A percentile compares a stretch with the other conserved stretches of the same genome.
These are phyloP conservation scores for Delitschia confertaspora DNA, from an alignment of 495 filamentous ascomycete species.

Conservation along the genomic window DNA sequence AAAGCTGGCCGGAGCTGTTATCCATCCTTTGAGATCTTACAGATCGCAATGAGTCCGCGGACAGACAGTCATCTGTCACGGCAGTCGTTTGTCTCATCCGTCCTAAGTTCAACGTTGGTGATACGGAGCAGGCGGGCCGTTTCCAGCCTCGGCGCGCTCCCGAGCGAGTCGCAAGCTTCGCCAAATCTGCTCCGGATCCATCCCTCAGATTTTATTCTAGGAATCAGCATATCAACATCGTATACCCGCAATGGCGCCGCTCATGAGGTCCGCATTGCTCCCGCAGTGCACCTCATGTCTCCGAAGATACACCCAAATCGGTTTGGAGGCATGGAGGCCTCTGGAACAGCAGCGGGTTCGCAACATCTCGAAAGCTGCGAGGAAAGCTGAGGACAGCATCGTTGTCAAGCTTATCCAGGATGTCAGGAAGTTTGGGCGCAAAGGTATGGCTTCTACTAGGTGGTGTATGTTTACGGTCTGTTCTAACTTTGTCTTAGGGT, in stretches of 20 bases:
- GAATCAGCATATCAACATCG: neutral
- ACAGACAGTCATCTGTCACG: slow-evolving; percentile 6
- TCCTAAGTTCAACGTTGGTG: no score
- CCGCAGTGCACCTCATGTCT: slow-evolving; percentile 33
- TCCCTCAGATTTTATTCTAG: neutral
- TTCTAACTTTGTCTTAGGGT: slow-evolving; percentile 34
- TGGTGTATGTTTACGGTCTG: neutral
- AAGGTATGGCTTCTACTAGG: slow-evolving; percentile 38
- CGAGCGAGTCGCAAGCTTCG: slow-evolving; percentile 18
- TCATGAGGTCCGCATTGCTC: slow-evolving; percentile 18
- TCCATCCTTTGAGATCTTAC: slow-evolving; percentile 24
- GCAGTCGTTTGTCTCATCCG: slow-evolving; percentile 7
- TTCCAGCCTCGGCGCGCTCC: neutral
- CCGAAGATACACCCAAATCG: slow-evolving; percentile 25
- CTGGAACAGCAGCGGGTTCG: slow-evolving; percentile 36
- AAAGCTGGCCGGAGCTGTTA: slow-evolving; percentile 1
- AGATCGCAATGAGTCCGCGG: slow-evolving; percentile 11
- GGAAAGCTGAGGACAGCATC: slow-evolving; percentile 39
- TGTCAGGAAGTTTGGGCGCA: slow-evolving; percentile 50
- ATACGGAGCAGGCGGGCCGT: slow-evolving; percentile 1
- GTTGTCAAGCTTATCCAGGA: slow-evolving; percentile 53
- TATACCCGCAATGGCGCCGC: slow-evolving; percentile 18
- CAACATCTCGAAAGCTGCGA: slow-evolving; percentile 46
- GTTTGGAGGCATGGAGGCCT: slow-evolving; percentile 11
- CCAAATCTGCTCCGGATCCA: slow-evolving; percentile 6